phyloP scores from a whole-genome alignment of 768 basidiomycete genomes.

The Roridomyces roridus region DNA sequence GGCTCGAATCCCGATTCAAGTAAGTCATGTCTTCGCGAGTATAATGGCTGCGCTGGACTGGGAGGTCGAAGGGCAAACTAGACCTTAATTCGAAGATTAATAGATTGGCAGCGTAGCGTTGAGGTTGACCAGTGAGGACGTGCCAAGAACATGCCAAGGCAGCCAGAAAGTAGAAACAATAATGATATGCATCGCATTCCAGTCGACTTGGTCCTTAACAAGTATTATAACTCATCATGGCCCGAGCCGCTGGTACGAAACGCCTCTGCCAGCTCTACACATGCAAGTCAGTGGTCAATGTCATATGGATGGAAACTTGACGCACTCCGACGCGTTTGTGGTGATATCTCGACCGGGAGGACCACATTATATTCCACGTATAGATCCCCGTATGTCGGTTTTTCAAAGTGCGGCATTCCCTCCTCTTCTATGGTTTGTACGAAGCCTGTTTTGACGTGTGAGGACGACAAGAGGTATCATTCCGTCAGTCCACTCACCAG shows the following conservation, averaged over 20 bases:
- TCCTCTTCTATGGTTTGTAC: slow-evolving; percentile 88
- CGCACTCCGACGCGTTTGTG: slow-evolving; percentile 79
- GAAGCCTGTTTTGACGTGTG: slow-evolving; percentile 58
- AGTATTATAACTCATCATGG: slow-evolving; percentile 49
- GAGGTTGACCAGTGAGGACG: slow-evolving; percentile 9
- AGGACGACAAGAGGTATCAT: neutral
- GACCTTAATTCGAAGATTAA: too few relatives aligned
- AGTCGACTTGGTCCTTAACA: slow-evolving; percentile 22
- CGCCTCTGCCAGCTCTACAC: slow-evolving; percentile 58
- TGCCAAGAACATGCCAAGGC: slow-evolving; percentile 21
- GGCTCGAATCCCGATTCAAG: too few relatives aligned
- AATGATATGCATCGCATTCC: slow-evolving; percentile 28
- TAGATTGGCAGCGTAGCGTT: slow-evolving; percentile 8
- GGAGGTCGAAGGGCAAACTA: too few relatives aligned
- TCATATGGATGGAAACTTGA: slow-evolving; percentile 17
- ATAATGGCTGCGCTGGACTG: too few relatives aligned
- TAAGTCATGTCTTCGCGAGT: neutral
- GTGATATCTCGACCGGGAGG: slow-evolving; percentile 74
- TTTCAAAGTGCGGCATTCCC: slow-evolving; percentile 83
- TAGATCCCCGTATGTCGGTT: slow-evolving; percentile 75
- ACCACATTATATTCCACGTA: slow-evolving; percentile 95
- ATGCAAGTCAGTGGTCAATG: slow-evolving; percentile 8
- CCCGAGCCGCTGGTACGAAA: slow-evolving; percentile 50
- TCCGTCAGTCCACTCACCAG: slow-evolving; percentile 55
- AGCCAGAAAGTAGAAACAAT: slow-evolving; percentile 22